Base-by-base conservation (phyloP, 257 asterid species). In the Fraxinus anomala region DNA sequence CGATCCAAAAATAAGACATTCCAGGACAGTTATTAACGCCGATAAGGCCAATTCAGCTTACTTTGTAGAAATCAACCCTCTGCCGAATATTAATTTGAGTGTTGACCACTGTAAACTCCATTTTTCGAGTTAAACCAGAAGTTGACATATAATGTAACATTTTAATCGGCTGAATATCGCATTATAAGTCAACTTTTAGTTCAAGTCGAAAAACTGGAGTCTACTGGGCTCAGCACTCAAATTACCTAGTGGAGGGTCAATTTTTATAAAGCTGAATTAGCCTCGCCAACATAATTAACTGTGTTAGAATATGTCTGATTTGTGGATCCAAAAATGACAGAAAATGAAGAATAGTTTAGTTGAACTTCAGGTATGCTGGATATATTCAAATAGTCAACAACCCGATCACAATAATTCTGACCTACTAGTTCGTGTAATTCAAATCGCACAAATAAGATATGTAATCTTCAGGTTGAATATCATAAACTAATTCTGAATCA, bases 331-430 rank as follows among this genome's bases (percentile, higher is more conserved):
- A 84, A 33, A n/a, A 63, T 0, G 10, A 82, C 63, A 12, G 82
- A 4, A 54, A 86, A 86, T 2, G 87, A 82, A 8, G 90, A 88
- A 31, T 87, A 82, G 17, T 87, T 87, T 70, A 87, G 33, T 37
- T 87, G 75, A 1, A 66, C 79, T 63, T 84, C 83, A 0, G 83
- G n/a, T 61, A 84, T 80, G 74, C 77, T 76, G 26, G 82, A 9
- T 10, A 68, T 54, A 26, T 63, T 76, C 17, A 78, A 67, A 74
- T 88, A 84, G 1, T 68, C 44, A 2, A 86, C 65, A 0, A 14
- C 13, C 1, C 76, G 14, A 49, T 54, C 3, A 31, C 82, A 23
- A 82, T 75, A 28, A 79, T 44, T n/a, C 66, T 26, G 0, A 86
- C 76, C 23, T 86, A 74, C 7, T 3, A 68, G 59, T 81, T 73